Base-by-base conservation (phyloP, 169 alveolate species). In the Plasmodium cynomolgi region DNA sequence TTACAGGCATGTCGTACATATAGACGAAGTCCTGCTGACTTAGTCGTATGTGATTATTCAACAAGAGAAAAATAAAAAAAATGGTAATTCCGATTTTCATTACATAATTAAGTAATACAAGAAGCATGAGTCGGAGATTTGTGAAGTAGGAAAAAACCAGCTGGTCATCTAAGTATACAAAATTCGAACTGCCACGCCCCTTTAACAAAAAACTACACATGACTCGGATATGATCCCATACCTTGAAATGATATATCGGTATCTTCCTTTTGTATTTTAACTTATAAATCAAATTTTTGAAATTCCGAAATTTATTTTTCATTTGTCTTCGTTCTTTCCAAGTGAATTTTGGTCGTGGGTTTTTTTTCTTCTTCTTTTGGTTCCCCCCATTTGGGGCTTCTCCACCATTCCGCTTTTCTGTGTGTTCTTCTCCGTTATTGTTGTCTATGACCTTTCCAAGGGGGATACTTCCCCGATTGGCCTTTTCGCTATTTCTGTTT, bases 191-290 rank as follows among this genome's bases (percentile, higher is more conserved):
- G 41, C 81, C 81, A 26, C 33, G 33, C 0, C 72, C 26, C 54
- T 88, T 88, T 9, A 47, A 88, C 11, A 79, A n/a, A 54, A 75
- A 58, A 58, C 44, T 88, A 62, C 72, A 77, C 68, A 75, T 54
- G 8, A 72, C 74, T 58, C 47, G 31, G 26, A 88, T 34, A n/a
- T 88, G 94, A 37, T 88, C 94, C 54, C 34, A 13, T 8, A 88
- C 8, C 71, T 39, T 77, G 71, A 88, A 79, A 20, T 56, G 86
- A 79, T 88, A 88, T 34, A 88, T 79, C 11, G 94, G 94, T 33
- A 88, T 75, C 31, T 88, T 80, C 72, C 94, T 88, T 79, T 88
- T 88, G 47, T 88, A 88, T 29, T 88, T 88, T 31, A 88, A 31
- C 33, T 88, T 88, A 33, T 72, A 79, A 34, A 88, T 88, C 17